Conservation (phyloP, 176 grass and related monocot genomes). For the Phoenix roebelenii region DNA sequence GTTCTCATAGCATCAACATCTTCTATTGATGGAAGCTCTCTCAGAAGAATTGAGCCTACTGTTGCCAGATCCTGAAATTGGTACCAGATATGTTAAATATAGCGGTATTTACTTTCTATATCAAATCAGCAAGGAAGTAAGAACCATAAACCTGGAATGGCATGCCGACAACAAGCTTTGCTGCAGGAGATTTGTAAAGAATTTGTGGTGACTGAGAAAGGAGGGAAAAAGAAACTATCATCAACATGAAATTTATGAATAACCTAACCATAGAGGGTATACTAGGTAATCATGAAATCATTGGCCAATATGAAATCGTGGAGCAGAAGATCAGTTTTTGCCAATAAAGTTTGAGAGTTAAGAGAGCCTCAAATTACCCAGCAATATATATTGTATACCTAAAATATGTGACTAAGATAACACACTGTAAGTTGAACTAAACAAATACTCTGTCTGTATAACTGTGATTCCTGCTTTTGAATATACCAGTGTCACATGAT, state of each 20-base stretch:
- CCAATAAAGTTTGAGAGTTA: no score
- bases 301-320: no score
- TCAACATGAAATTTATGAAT: no score
- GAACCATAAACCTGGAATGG: slow-evolving; percentile 89
- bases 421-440: background rate
- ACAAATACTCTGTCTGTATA: background rate
- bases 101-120: no score
- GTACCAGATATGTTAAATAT: no score
- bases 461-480: no score
- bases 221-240: background rate
- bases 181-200: slow-evolving; percentile 75
- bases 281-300: no score
- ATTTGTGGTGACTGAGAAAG: slow-evolving; percentile 59
- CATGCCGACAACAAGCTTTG: slow-evolving; percentile 89
- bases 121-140: background rate
- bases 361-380: no score
- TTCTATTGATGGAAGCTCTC: slow-evolving; percentile 83
- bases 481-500: no score
- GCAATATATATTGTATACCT: no score
- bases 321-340: no score
- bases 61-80: slow-evolving; percentile 60
- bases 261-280: no score
- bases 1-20: slow-evolving; percentile 68
- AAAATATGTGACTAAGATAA: background rate
- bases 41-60: slow-evolving; percentile 95